Base-by-base conservation (phyloP, 163 green algal genomes). In the Coccomyxa subellipsoidea region DNA sequence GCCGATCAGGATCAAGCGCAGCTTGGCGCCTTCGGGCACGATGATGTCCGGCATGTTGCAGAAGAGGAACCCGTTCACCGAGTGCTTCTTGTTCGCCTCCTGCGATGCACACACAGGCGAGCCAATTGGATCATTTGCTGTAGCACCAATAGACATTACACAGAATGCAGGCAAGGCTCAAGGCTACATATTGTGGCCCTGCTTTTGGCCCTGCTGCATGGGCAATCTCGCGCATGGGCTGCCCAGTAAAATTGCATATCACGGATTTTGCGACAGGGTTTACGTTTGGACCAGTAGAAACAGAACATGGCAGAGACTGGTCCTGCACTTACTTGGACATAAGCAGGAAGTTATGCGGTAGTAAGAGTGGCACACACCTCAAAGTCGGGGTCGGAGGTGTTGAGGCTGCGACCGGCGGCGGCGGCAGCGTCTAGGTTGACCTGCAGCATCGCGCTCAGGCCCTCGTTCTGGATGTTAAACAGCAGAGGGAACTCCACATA, bases 1-100 rank as follows among this genome's bases (percentile, higher is more conserved):
- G 23, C 83, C 81, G 15, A 83, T 83, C 34, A 93, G 76, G 80
- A 93, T 87, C 86, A 87, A 92, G 23, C 88, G 89, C 78, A 94
- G 88, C 2, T 80, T 88, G 38, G 91, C 76, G 21, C 87, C 85
- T 1, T 82, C 59, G 0, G 38, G 83, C 66, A 86, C 80, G 38
- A 83, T 81, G 6, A 93, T 36, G 27, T 70, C 18, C 78, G 78
- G 34, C 78, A 77, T 69, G 66, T 66, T 70, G 79, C 79, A 82
- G 70, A 77, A 77, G 32, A 77, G 21, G 70, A 32, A 77, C 7
- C 39, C n/a, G 2, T 71, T 66, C 76, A 80, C n/a, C 76, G 47
- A 40, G 38, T 66, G 76, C 76, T 70, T 70, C 38, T 40, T 40
- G 29, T 36, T 66, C 7, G 38, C 38, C 40, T 70, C 76, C 38